Conservation (phyloP, 257 asterid species). For the Nicotiana noctiflora region DNA sequence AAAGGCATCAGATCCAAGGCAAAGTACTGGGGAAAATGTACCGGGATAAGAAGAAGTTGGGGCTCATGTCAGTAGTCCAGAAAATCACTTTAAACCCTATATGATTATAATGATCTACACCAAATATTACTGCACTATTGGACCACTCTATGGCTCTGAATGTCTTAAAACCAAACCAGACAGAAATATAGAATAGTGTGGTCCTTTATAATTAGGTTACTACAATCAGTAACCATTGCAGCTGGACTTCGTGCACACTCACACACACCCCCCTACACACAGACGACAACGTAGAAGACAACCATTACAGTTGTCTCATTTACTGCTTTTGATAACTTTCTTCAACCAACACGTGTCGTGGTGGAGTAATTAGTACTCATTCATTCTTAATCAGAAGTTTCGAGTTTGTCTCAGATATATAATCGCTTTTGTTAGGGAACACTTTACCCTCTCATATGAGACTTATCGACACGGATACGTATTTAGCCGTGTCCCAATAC, state of each 20-base stretch:
- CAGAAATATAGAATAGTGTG: constrained; percentile 21
- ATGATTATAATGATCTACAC: constrained; percentile 7
- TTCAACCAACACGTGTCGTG: background rate
- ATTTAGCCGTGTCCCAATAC: too few species aligned
- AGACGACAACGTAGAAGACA: background rate
- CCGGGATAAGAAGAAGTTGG: constrained; percentile 10
- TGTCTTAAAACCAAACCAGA: constrained; percentile 1
- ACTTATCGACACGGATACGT: too few species aligned
- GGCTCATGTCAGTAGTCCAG: constrained; percentile 4
- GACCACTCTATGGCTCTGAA: constrained; percentile 27
- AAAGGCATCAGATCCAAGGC: background rate
- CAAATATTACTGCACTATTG: constrained; percentile 8
- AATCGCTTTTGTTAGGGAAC: too few species aligned
- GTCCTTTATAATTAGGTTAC: constrained; percentile 18
- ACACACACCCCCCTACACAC: background rate
- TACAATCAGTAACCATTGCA: constrained; percentile 8
- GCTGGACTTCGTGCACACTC: background rate
- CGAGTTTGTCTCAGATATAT: fast-evolving
- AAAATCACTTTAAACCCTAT: constrained; percentile 4
- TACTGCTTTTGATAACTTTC: background rate
- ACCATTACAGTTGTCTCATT: constrained; percentile 4
- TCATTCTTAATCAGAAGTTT: too few species aligned
- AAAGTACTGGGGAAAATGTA: background rate
- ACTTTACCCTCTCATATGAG: too few species aligned
- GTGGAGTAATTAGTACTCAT: too few species aligned